phyloP scores from a whole-genome alignment of 352 stramenopile genomes.

The Globisporangium parvum region DNA sequence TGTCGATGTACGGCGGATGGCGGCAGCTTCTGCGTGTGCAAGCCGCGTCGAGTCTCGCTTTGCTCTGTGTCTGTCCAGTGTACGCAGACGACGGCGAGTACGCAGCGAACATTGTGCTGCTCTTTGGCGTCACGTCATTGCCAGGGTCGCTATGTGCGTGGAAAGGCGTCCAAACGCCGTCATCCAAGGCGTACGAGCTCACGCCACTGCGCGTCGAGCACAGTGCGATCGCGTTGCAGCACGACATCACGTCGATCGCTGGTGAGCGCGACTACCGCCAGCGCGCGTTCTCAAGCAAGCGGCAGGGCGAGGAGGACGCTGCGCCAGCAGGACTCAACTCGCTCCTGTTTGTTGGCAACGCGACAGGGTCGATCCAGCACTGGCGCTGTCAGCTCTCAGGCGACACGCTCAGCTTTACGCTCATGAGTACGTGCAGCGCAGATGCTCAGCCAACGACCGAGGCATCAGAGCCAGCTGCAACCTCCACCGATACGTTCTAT shows the following conservation, averaged over 20 bases:
- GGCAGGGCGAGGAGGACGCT: constrained; percentile 12
- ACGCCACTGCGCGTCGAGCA: constrained; percentile 44
- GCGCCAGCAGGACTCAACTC: constrained; percentile 45
- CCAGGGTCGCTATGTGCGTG: constrained; percentile 53
- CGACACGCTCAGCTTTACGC: constrained; percentile 54
- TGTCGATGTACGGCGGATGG: constrained; percentile 80
- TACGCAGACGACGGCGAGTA: constrained; percentile 79
- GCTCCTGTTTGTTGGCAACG: constrained; percentile 69
- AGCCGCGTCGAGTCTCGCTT: constrained; percentile 23
- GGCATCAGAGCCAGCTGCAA: background rate
- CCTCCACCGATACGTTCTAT: constrained; percentile 19
- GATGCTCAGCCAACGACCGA: background rate
- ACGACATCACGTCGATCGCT: constrained; percentile 68
- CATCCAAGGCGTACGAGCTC: constrained; percentile 40
- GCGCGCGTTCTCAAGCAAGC: constrained; percentile 60
- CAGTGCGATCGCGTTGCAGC: constrained; percentile 33
- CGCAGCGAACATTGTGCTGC: constrained; percentile 52
- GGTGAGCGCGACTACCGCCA: constrained; percentile 78
- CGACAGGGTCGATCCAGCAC: constrained; percentile 51
- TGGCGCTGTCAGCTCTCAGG: constrained; percentile 62
- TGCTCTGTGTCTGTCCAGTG: constrained; percentile 62
- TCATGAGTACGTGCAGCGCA: constrained; percentile 48
- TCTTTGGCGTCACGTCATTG: constrained; percentile 53
- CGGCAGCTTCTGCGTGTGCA: constrained; percentile 32
- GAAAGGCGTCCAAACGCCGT: constrained; percentile 42